Evolutionary conservation across 1,284 basidiomycete species (phyloP), one percentile per base, ranked within the genome.

Genomic region (Moesziomyces globuligerus): DNA sequence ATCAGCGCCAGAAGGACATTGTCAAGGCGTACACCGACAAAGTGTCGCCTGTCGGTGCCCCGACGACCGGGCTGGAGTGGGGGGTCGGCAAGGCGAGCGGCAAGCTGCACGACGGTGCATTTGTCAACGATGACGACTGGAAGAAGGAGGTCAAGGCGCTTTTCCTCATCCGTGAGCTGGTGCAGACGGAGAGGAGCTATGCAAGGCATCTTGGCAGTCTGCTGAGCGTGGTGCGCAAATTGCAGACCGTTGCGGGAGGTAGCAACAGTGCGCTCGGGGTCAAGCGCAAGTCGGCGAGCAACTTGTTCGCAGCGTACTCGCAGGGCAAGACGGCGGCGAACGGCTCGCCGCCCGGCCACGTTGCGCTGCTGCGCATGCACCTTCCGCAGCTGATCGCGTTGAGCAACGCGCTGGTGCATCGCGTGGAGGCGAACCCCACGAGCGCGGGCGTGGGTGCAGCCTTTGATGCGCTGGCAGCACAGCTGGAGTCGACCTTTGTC

Each of bases 101-200:
- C 51, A 72, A 74, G 41, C 47, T 68, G 20, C 73, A 69, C 20
- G 67, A 72, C 47, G 70, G 69, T 39, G 55, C 72, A 1, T 75
- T 78, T 43, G 68, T 73, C 44, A 75, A 81, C 44, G 79, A 80
- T 28, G 76, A 74, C 17, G 79, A 78, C 51, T 81, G 79, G 79
- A 76, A 79, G 59, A 74, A 74, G 49, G 79, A 81, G 51, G 79
- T 81, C 25, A 75, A 75, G 49, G 75, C 76, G 17, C 49, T 81
- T 17, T 81, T 81, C 59, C 71, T 81, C 28, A 80, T 81, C 23
- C 61, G 79, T 25, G 78, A 80, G 68, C 68, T 81, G 7, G 74
- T 81, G 25, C 75, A 79, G 59, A 81, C 79, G 18, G 79, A 81
- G 54, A 48, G 74, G 23, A 79, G 76, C 64, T 81, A 81, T 42